Conservation (phyloP, 148 eudicot species). For the Pouteria glomerata region DNA sequence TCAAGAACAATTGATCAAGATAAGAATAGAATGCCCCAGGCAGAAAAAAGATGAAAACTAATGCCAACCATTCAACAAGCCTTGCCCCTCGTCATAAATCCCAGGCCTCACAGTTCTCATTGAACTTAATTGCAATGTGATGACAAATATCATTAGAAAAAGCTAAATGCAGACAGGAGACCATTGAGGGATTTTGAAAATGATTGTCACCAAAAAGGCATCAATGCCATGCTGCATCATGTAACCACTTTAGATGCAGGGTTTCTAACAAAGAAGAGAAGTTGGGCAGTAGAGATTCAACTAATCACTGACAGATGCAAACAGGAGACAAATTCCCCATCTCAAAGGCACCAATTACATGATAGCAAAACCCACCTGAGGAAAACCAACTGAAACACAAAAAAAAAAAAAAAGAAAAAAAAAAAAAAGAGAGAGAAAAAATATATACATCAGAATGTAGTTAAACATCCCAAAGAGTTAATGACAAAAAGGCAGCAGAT, state of each 20-base stretch:
- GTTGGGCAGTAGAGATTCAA: constrained; percentile 1
- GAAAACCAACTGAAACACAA: constrained; percentile 57
- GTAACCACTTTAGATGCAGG: background rate
- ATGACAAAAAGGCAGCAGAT: background rate
- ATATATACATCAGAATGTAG: constrained; percentile 1
- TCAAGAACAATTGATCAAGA: background rate
- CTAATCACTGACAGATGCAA: background rate
- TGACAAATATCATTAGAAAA: background rate
- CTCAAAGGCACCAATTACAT: background rate
- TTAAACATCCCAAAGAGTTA: background rate
- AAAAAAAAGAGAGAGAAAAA: no score
- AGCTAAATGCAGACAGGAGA: background rate
- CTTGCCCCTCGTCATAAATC: background rate
- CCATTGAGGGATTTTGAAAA: background rate
- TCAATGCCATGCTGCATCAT: background rate
- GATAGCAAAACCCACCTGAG: constrained; percentile 58
- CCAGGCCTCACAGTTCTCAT: background rate
- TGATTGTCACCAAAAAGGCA: background rate
- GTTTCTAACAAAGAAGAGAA: background rate
- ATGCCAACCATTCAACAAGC: constrained; percentile 4
- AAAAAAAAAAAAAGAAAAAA: constrained; percentile 11
- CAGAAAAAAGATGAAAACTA: background rate
- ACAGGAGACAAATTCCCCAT: background rate
- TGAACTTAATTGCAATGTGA: background rate
- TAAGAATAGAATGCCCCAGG: background rate